A percentile compares a stretch with the other conserved stretches of the same genome.
Conservation (phyloP, 345 rosid species). For the Atalantia buxifolia region DNA sequence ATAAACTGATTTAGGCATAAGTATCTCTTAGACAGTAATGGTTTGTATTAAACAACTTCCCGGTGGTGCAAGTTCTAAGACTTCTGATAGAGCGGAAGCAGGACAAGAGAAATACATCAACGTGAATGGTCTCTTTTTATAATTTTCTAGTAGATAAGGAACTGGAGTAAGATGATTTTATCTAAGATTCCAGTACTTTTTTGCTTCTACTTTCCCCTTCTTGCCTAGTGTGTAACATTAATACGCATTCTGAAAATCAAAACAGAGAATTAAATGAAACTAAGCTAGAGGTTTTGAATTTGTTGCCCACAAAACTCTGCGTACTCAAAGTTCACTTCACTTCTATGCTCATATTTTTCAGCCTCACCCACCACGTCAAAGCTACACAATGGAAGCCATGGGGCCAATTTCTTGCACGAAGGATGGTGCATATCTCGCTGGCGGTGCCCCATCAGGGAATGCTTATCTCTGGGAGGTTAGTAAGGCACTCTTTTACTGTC, state of each 20-base stretch:
- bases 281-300: neutral
- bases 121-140: neutral
- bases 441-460: conserved; percentile 48
- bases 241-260: neutral
- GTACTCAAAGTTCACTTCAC: neutral
- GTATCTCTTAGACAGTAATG: neutral
- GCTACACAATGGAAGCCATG: conserved; percentile 51
- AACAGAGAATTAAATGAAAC: neutral
- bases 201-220: neutral
- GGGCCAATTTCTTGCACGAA: conserved; percentile 44
- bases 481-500: neutral
- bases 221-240: neutral
- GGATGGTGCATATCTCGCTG: conserved; percentile 48
- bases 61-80: neutral
- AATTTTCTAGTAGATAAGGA: neutral
- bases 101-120: neutral
- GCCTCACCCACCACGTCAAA: conserved; percentile 40
- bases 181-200: neutral
- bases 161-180: neutral
- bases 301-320: neutral
- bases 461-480: conserved; percentile 55
- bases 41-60: neutral
- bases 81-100: neutral
- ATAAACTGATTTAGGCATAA: neutral
- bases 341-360: conserved; percentile 14